These are phyloP conservation scores for Lentinula boryana DNA, from an alignment of 768 basidiomycete genomes.

Conservation along the genomic window DNA sequence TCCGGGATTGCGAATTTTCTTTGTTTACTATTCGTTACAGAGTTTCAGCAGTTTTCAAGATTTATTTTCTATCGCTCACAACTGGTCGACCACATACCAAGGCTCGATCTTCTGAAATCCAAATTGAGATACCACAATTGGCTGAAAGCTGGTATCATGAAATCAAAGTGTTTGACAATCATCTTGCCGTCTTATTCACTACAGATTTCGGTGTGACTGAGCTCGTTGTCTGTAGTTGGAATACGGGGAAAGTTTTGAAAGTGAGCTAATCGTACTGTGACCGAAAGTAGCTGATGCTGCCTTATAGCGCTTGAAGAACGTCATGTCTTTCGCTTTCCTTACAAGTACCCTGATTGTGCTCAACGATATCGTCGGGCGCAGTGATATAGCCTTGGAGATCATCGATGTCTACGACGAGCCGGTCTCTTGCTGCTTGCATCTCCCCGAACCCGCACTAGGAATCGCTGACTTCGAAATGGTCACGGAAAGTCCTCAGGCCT, in stretches of 20 bases:
- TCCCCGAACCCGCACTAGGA: background rate
- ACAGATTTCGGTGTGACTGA: conserved; percentile 1
- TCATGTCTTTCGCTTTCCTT: conserved; percentile 28
- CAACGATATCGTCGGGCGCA: background rate
- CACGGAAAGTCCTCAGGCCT: background rate
- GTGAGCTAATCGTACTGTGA: conserved; percentile 12
- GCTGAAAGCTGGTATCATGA: conserved; percentile 12
- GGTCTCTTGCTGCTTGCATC: background rate
- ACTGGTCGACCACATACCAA: conserved; percentile 10
- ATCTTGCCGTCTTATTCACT: conserved; percentile 21
- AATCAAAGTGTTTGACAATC: conserved; percentile 25
- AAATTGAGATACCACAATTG: background rate
- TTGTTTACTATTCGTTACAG: background rate
- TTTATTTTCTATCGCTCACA: conserved; percentile 11
- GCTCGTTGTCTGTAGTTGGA: conserved; percentile 30
- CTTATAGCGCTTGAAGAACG: too few relatives aligned
- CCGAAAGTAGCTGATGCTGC: too few relatives aligned
- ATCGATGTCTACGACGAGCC: background rate
- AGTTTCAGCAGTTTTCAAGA: background rate
- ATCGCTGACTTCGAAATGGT: background rate
- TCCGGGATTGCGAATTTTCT: background rate
- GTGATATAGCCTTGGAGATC: background rate
- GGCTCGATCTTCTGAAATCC: conserved; percentile 1
- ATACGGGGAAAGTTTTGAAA: conserved; percentile 18
- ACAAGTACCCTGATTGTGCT: conserved; percentile 22